Conservation (phyloP, 176 grass and related monocot genomes). For the Calamus simplicifolius region DNA sequence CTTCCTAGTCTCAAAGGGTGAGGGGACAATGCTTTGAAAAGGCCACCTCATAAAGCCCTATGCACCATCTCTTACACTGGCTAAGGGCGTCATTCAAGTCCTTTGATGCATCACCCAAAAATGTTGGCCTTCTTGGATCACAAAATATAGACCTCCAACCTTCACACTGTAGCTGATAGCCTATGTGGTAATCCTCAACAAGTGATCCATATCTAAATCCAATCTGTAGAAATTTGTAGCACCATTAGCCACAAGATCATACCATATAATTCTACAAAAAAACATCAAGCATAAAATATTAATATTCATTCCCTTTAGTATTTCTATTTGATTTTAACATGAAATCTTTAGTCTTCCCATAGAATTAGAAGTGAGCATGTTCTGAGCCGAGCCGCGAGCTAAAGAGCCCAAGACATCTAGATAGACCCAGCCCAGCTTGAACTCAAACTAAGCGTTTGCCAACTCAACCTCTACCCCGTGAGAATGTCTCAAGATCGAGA, state of each 20-base stretch:
- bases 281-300: no score
- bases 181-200: slow-evolving; percentile 34
- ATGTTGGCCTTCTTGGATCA: slow-evolving; percentile 15
- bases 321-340: no score
- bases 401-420: no score
- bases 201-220: slow-evolving; percentile 39
- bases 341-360: no score
- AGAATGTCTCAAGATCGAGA: no score
- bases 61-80: slow-evolving; percentile 32
- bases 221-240: slow-evolving; percentile 4
- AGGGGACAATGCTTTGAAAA: slow-evolving; percentile 24
- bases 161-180: slow-evolving; percentile 31
- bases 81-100: slow-evolving; percentile 28
- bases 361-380: no score
- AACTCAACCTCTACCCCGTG: no score
- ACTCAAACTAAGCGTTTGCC: no score
- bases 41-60: slow-evolving; percentile 28
- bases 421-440: no score
- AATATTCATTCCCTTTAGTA: no score
- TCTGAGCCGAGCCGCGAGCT: no score
- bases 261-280: no score
- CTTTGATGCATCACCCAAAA: slow-evolving; percentile 31
- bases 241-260: neutral
- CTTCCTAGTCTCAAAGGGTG: slow-evolving; percentile 18
- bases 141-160: slow-evolving; percentile 36